Evolutionary conservation across 306 rosid species (phyloP).

Genomic region (Carpinus fangiana): DNA sequence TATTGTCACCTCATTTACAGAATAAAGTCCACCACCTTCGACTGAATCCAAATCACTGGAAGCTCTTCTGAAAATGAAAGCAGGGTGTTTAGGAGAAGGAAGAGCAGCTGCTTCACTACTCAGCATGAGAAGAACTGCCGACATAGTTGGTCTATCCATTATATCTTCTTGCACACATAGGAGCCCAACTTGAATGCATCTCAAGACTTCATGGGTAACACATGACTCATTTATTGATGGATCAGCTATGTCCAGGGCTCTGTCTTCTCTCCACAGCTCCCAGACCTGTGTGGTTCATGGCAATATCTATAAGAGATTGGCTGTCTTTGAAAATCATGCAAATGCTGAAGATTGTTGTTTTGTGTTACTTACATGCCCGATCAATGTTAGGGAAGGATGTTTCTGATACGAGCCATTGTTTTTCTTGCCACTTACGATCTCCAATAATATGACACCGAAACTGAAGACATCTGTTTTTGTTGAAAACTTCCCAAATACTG

Average conservation of each 20-base stretch:
- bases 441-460: constrained; percentile 43
- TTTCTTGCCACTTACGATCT: constrained; percentile 41
- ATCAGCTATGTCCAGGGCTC: constrained; percentile 29
- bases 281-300: not conserved
- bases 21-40: not conserved
- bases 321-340: not conserved
- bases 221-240: not conserved
- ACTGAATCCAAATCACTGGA: not conserved
- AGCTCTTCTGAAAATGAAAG: not conserved
- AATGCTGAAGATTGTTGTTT: not conserved
- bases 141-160: not conserved
- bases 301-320: not conserved
- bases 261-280: constrained; percentile 54
- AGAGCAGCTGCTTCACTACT: not conserved
- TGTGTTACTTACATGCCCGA: not conserved
- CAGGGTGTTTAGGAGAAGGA: constrained; percentile 3
- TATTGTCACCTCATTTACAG: not conserved
- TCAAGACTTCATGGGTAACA: not conserved
- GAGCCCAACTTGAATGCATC: not conserved
- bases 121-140: not conserved
- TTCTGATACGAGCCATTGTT: constrained; percentile 6
- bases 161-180: constrained; percentile 6
- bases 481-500: constrained; percentile 28
- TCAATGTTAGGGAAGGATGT: not conserved
- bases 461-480: constrained; percentile 43